Percentiles rank a stretch among this genome's conserved stretches.
Conservation (phyloP, 148 eudicot genomes). For the Rhododendron ferrugineum region DNA sequence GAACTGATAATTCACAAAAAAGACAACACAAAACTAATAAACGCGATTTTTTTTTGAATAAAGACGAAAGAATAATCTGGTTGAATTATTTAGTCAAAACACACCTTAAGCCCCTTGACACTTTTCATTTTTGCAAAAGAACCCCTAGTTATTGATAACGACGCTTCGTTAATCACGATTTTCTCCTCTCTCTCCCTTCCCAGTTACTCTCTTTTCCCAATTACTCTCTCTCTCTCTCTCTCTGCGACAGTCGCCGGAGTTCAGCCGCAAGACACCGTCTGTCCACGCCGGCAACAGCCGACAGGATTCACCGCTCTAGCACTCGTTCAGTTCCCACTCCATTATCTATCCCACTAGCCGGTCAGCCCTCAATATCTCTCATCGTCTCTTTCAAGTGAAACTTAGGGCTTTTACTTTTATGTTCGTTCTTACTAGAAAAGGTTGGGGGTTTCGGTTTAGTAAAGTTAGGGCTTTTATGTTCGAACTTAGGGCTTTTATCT, state of each 20-base stretch:
- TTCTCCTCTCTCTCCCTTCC: background rate
- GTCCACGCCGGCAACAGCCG: background rate
- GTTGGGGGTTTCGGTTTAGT: background rate
- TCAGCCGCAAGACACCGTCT: background rate
- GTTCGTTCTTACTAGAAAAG: background rate
- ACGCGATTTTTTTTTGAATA: no score
- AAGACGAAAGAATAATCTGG: no score
- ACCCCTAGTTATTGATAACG: background rate
- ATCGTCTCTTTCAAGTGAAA: background rate
- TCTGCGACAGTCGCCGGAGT: background rate
- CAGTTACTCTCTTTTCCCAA: no score
- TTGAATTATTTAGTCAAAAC: no score
- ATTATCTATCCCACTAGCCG: background rate
- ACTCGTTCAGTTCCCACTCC: background rate
- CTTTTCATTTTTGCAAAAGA: background rate
- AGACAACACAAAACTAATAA: no score
- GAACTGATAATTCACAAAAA: no score
- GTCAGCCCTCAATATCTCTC: background rate
- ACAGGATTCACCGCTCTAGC: background rate
- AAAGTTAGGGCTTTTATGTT: background rate
- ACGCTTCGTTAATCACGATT: background rate
- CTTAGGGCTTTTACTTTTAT: background rate
- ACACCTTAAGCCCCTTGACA: background rate
- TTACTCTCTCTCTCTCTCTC: background rate
- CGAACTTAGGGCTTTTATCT: background rate